Conservation (phyloP, 768 basidiomycete genomes). For the Mycena crocata region DNA sequence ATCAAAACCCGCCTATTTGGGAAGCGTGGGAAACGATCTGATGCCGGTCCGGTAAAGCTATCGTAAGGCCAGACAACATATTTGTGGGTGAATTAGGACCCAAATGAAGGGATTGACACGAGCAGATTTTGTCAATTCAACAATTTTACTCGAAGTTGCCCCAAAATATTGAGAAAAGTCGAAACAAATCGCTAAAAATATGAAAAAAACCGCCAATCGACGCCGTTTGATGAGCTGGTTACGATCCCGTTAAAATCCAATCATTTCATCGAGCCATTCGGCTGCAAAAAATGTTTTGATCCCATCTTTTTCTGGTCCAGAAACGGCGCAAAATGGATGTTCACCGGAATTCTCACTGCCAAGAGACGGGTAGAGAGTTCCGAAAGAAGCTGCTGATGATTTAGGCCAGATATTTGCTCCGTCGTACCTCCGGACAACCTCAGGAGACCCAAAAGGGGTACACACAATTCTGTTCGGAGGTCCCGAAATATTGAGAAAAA, state of each 20-base stretch:
- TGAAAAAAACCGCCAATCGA: not conserved
- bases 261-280: not conserved
- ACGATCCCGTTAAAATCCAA: not conserved
- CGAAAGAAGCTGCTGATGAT: not conserved
- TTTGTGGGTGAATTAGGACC: not conserved
- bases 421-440: not conserved
- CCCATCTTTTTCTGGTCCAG: not conserved
- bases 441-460: not conserved
- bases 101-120: conserved; percentile 2
- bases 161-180: not conserved
- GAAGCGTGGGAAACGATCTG: conserved; percentile 1
- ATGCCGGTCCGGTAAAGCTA: no score
- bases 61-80: not conserved
- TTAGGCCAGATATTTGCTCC: not conserved
- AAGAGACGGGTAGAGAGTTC: not conserved
- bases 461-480: not conserved
- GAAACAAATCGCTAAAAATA: not conserved
- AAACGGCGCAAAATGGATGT: not conserved
- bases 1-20: conserved; percentile 8
- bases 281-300: not conserved
- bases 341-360: not conserved
- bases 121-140: not conserved
- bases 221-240: not conserved
- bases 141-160: not conserved
- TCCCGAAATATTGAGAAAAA: not conserved